Conservation (phyloP, 306 rosid genomes). For the Quercus agrifolia region DNA sequence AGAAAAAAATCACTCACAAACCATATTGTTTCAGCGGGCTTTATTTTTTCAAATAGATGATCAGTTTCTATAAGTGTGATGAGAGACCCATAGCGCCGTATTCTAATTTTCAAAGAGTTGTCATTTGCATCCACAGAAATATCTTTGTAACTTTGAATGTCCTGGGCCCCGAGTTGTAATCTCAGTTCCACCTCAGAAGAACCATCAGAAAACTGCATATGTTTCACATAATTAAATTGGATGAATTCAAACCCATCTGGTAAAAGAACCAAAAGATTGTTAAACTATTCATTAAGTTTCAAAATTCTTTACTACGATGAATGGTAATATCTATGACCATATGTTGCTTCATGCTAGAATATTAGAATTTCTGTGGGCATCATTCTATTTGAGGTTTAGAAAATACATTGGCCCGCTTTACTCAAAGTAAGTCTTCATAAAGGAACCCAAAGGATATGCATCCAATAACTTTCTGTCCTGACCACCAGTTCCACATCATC, state of each 20-base stretch:
- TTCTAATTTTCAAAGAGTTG: constrained; percentile 55
- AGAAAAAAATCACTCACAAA: constrained; percentile 26
- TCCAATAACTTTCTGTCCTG: too few relatives aligned
- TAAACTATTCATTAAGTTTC: background rate
- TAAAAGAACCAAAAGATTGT: background rate
- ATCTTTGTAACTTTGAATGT: constrained; percentile 49
- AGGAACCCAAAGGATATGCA: too few relatives aligned
- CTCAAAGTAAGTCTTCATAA: background rate
- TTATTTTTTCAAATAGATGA: constrained; percentile 70
- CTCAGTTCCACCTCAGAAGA: constrained; percentile 85
- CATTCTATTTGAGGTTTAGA: background rate
- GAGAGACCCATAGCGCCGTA: constrained; percentile 50
- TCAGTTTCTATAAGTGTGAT: constrained; percentile 67
- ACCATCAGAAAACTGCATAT: constrained; percentile 76
- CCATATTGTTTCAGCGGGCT: constrained; percentile 95
- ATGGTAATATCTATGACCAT: background rate
- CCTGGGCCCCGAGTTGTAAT: constrained; percentile 41
- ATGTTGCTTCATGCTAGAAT: background rate
- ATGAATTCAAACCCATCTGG: background rate
- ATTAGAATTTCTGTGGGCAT: background rate
- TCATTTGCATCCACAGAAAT: constrained; percentile 58
- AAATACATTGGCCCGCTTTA: background rate
- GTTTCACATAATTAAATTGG: constrained; percentile 13
- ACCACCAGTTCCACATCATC: too few relatives aligned
- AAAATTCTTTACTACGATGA: background rate